These are phyloP conservation scores for Knoxia roxburghii DNA, from an alignment of 257 asterid species.

Conservation along the genomic window DNA sequence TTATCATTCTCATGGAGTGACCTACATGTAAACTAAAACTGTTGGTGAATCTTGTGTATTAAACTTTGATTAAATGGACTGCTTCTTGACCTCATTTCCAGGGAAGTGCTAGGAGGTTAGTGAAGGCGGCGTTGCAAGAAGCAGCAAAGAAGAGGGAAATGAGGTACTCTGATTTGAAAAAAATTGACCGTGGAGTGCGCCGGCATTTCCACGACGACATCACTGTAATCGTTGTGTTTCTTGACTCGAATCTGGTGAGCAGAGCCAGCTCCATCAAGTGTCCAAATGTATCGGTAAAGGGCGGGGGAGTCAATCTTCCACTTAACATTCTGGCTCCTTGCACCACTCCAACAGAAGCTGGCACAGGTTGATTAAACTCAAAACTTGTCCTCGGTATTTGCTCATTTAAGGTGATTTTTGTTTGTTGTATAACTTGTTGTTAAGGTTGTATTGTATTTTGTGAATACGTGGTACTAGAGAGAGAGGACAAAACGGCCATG, in stretches of 20 bases:
- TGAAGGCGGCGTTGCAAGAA: conserved; percentile 69
- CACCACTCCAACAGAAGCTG: conserved; percentile 29
- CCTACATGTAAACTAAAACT: background rate
- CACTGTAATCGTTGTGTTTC: conserved; percentile 67
- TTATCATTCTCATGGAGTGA: background rate
- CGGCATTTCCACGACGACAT: conserved; percentile 90
- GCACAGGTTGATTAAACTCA: conserved; percentile 24
- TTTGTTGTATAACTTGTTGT: conserved; percentile 2
- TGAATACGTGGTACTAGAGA: conserved; percentile 40
- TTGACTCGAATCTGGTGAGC: conserved; percentile 65
- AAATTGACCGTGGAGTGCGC: conserved; percentile 78
- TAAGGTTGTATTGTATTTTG: conserved; percentile 27
- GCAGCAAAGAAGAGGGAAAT: conserved; percentile 93
- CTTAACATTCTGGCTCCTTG: conserved; percentile 50
- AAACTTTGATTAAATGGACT: background rate
- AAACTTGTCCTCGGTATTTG: background rate
- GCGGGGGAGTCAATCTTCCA: conserved; percentile 51
- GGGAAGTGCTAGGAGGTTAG: conserved; percentile 83
- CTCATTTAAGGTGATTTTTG: conserved; percentile 4
- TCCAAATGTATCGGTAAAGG: conserved; percentile 57
- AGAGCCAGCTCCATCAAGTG: conserved; percentile 52
- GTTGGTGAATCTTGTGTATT: too few relatives aligned
- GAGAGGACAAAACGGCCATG: conserved; percentile 27
- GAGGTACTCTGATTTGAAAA: conserved; percentile 91
- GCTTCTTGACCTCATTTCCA: conserved; percentile 19